A percentile compares a stretch with the other conserved stretches of the same genome.
Evolutionary conservation across 768 basidiomycete genomes (phyloP).

Genomic region (Phlebiopsis flavidoalba): DNA sequence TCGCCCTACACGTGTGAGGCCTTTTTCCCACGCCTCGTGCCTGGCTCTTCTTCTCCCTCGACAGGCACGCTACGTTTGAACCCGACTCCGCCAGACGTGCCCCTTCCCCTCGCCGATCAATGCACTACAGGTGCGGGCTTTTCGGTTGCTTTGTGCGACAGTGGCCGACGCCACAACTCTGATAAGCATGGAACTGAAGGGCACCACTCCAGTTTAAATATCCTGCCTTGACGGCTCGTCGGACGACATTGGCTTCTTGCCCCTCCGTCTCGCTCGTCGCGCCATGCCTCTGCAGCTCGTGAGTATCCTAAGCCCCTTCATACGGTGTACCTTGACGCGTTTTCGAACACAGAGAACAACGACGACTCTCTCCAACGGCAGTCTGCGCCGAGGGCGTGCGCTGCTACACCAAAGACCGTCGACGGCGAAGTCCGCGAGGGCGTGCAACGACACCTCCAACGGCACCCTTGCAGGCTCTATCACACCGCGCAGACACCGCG

Average conservation of each 20-base stretch:
- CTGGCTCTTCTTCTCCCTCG: too few species aligned
- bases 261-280: neutral
- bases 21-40: too few species aligned
- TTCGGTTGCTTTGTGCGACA: too few species aligned
- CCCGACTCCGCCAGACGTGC: too few species aligned
- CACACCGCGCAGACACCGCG: neutral
- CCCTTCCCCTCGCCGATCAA: too few species aligned
- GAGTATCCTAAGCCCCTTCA: neutral
- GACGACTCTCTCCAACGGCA: constrained; percentile 1
- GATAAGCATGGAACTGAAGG: neutral
- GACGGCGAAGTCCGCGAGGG: constrained; percentile 7
- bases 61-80: too few species aligned
- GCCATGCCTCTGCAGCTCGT: constrained; percentile 1
- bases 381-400: neutral
- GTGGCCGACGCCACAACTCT: neutral
- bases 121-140: too few species aligned
- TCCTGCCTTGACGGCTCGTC: neutral
- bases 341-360: neutral
- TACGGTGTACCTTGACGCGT: neutral
- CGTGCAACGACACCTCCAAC: neutral
- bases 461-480: neutral
- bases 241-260: neutral
- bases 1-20: too few species aligned
- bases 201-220: neutral
- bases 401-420: constrained; percentile 4